These are phyloP conservation scores for Lentinus tigrinus DNA, from an alignment of 768 basidiomycete genomes.

Conservation along the genomic window DNA sequence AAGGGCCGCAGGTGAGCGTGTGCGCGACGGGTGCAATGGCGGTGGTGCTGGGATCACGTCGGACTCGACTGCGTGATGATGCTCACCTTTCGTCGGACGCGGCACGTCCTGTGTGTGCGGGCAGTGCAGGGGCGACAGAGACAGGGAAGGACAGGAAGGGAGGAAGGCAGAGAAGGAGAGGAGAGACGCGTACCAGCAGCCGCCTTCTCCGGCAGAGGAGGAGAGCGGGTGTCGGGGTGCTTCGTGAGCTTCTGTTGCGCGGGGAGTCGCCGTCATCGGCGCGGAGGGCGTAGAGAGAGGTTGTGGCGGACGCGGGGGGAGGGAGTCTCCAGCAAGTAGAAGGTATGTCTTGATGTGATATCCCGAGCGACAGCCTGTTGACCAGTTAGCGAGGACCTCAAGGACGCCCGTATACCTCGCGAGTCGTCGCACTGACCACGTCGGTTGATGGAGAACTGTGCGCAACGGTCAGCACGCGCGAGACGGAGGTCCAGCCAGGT, in stretches of 20 bases:
- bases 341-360: no score
- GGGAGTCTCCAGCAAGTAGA: no score
- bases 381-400: no score
- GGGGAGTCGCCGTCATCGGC: slow-evolving; percentile 22
- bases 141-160: neutral
- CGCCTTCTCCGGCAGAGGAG: slow-evolving; percentile 64
- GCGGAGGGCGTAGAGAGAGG: slow-evolving; percentile 14
- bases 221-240: slow-evolving; percentile 49
- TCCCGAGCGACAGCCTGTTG: no score
- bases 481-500: no score
- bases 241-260: slow-evolving; percentile 28
- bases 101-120: slow-evolving; percentile 64
- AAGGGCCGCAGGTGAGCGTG: slow-evolving; percentile 2
- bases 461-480: no score
- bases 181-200: slow-evolving; percentile 67
- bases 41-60: slow-evolving; percentile 7
- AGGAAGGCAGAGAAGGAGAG: no score
- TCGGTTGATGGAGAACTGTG: no score
- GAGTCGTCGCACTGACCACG: no score
- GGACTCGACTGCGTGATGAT: slow-evolving; percentile 17
- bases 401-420: no score
- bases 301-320: slow-evolving; percentile 17
- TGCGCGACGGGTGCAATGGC: neutral
- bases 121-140: slow-evolving; percentile 1
- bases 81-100: slow-evolving; percentile 76